phyloP scores from a whole-genome alignment of 2,329 filamentous ascomycete genomes.

The Epicoccum sorghinum region DNA sequence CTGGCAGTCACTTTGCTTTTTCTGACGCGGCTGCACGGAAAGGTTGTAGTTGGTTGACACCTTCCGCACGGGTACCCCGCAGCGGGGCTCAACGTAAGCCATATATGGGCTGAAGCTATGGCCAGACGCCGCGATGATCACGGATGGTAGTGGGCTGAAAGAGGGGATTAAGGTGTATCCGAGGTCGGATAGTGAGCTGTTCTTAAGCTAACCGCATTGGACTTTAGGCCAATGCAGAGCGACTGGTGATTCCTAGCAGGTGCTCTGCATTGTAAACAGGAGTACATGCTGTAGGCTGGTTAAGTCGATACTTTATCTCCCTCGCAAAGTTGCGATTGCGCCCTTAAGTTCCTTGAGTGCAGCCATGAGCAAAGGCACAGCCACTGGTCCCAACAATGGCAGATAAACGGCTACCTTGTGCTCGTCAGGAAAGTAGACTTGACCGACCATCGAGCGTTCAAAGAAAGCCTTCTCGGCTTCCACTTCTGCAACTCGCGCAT shows the following conservation, averaged over 20 bases:
- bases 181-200: background rate
- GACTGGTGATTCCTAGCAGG: background rate
- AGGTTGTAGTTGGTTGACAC: background rate
- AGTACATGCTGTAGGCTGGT: background rate
- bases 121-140: background rate
- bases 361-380: constrained; percentile 85
- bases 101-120: constrained; percentile 4
- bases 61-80: constrained; percentile 7
- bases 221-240: background rate
- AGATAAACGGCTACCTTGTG: constrained; percentile 97
- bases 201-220: background rate
- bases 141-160: background rate
- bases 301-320: background rate
- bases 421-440: constrained; percentile 98
- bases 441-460: constrained; percentile 98
- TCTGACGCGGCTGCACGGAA: background rate
- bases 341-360: constrained; percentile 70
- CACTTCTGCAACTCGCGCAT: constrained; percentile 82
- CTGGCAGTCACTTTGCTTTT: background rate
- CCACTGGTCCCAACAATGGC: constrained; percentile 86
- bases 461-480: constrained; percentile 96
- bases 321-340: constrained; percentile 8
- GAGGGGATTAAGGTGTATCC: constrained; percentile 6
- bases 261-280: background rate
- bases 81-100: constrained; percentile 7